Percentiles rank a stretch among this genome's conserved stretches.
These are phyloP conservation scores for Trichopus zeylanicus DNA, from an alignment of 116 monocot genomes.

Conservation along the genomic window DNA sequence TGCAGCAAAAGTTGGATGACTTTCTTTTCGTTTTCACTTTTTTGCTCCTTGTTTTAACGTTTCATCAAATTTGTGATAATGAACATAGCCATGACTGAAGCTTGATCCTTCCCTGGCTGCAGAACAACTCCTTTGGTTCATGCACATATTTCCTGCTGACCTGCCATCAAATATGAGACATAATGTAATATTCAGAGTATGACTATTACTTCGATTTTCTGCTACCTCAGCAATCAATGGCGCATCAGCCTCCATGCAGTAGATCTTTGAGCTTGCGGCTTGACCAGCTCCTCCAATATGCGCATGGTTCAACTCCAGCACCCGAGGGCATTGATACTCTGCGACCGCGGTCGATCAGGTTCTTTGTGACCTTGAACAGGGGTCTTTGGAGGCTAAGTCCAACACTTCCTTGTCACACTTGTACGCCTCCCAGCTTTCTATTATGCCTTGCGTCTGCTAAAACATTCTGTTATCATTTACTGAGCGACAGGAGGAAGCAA, in stretches of 20 bases:
- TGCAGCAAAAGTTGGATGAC: no score
- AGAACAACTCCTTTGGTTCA: slow-evolving; percentile 12
- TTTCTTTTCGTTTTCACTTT: no score
- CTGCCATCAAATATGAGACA: neutral
- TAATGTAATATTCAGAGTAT: neutral
- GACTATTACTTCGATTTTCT: neutral
- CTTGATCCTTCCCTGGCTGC: slow-evolving; percentile 32
- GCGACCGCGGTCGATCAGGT: slow-evolving; percentile 17
- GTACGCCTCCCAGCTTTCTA: slow-evolving; percentile 36
- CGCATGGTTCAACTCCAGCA: neutral
- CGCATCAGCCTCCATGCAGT: neutral
- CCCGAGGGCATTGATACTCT: slow-evolving; percentile 3
- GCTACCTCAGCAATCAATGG: slow-evolving; percentile 26
- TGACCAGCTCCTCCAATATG: slow-evolving; percentile 33
- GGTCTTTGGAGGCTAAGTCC: neutral
- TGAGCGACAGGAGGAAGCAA: neutral
- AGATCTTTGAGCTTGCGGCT: slow-evolving; percentile 9
- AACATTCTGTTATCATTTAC: neutral
- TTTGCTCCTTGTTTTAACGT: no score
- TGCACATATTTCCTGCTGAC: slow-evolving; percentile 16
- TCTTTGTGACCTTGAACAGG: slow-evolving; percentile 28
- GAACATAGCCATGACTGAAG: slow-evolving; percentile 35
- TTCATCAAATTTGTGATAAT: slow-evolving; percentile 18
- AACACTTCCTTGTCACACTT: slow-evolving; percentile 14
- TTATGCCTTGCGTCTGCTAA: slow-evolving; percentile 15